Percentiles rank a stretch among this genome's conserved stretches.
Evolutionary conservation across 139 green algal genomes (phyloP).

Genomic region (Coelastrella sp.): DNA sequence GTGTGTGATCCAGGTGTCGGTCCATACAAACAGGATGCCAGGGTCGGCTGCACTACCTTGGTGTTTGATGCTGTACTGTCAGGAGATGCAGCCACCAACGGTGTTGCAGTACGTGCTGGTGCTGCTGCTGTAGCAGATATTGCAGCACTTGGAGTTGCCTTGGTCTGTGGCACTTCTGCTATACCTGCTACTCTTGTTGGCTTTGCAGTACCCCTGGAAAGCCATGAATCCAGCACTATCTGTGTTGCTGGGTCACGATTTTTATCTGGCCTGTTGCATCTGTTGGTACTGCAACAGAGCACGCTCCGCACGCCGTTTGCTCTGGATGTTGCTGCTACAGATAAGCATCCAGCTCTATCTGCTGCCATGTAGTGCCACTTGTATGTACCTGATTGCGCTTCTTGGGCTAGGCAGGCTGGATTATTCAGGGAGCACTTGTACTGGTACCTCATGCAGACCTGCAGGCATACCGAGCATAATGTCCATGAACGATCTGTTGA

Average conservation of each 20-base stretch:
- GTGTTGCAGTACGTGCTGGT: not conserved
- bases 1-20: not conserved
- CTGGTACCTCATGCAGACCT: slow-evolving; percentile 31
- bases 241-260: not conserved
- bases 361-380: slow-evolving; percentile 14
- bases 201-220: not conserved
- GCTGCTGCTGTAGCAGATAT: not conserved
- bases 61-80: not conserved
- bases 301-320: not conserved
- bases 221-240: not conserved
- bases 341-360: not conserved
- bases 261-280: slow-evolving; percentile 2
- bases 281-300: not conserved
- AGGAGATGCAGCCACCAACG: not conserved
- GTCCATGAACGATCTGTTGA: not conserved
- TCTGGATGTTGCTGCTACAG: not conserved
- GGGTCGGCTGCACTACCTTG: not conserved
- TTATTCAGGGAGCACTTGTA: slow-evolving; percentile 17
- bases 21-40: not conserved
- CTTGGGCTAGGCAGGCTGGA: not conserved
- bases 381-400: not conserved
- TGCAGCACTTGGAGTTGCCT: not conserved
- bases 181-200: not conserved
- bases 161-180: not conserved
- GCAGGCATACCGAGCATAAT: not conserved